Base-by-base conservation (phyloP, 208 protist genomes). In the Kentomonas sorsogonicus region DNA sequence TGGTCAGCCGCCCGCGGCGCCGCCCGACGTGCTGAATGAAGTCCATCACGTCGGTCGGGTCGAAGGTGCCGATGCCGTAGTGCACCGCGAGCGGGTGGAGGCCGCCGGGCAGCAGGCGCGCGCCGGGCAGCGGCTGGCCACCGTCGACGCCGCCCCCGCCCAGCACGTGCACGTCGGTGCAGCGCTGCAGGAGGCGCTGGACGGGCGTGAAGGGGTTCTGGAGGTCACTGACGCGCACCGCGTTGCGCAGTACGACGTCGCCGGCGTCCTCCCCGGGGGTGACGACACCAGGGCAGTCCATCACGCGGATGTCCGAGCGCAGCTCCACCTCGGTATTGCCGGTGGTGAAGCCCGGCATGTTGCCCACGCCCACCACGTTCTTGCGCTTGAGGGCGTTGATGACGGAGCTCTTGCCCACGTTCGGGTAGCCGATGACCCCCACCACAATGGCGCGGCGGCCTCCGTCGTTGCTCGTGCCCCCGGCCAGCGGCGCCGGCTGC, bases 341-440 rank as follows among this genome's bases (percentile, higher is more conserved):
- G 1, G 87, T 98, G 2, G 97, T 98, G 69, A 97, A 94, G 45
- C 97, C 97, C 15, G 97, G 95, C 54, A 84, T 96, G 58, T 95
- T 95, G 39, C 91, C 90, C 1, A 95, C 90, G 29, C 76, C 76
- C 15, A 93, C 89, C 5, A 96, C 94, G 54, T 89, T 75, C 41
- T 84, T 85, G 11, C 97, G 83, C 69, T 98, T 99, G n/a, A 99
- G 78, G 0, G 89, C 87, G 66, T 99, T 99, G 64, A 99, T 99
- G 22, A 99, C 77, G 33, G 90, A 97, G 27, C 78, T 94, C 75
- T 99, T 99, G 22, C 93, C 98, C 7, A 99, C 98, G 66, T 99
- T 99, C 25, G 98, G 98, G 63, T 98, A 99, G 29, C 98, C 98
- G 77, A 98, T 97, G 30, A 98, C 93, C 44, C 97, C 97, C 15